phyloP scores from a whole-genome alignment of 495 filamentous ascomycete species.

The Talaromyces proteolyticus region DNA sequence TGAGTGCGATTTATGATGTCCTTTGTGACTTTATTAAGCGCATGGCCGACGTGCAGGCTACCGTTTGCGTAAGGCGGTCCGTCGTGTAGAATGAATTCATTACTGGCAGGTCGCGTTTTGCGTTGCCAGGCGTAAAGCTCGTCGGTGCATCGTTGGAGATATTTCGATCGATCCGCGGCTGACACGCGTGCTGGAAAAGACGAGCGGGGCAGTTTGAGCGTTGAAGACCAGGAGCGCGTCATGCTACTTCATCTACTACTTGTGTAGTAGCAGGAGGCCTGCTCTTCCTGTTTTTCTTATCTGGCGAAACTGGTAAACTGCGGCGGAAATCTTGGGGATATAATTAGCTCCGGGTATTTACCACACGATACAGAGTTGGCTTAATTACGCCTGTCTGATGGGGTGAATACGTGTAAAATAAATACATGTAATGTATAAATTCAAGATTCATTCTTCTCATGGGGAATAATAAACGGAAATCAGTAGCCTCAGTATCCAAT shows the following conservation, averaged over 20 bases:
- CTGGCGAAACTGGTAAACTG: neutral
- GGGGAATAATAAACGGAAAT: neutral
- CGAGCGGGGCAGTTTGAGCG: conserved; percentile 54
- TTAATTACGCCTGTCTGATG: neutral
- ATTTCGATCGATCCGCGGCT: conserved; percentile 48
- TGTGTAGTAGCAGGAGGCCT: neutral
- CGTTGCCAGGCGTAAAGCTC: conserved; percentile 86
- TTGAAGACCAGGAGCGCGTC: conserved; percentile 52
- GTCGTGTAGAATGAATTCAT: conserved; percentile 83
- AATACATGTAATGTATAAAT: neutral
- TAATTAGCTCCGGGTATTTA: neutral
- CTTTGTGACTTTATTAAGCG: conserved; percentile 95
- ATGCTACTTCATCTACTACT: conserved; percentile 10
- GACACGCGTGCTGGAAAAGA: conserved; percentile 50
- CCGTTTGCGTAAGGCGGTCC: conserved; percentile 97
- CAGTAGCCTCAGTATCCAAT: neutral
- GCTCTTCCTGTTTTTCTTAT: neutral
- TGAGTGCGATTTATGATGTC: conserved; percentile 83
- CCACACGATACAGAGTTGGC: neutral
- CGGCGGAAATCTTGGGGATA: neutral
- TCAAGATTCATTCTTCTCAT: conserved; percentile 6
- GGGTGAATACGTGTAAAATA: neutral
- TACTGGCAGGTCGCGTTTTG: conserved; percentile 47
- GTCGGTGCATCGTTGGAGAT: conserved; percentile 76
- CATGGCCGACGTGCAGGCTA: conserved; percentile 91